Base-by-base conservation (phyloP, 2,329 filamentous ascomycete genomes). In the Colletotrichum tamarilloi region DNA sequence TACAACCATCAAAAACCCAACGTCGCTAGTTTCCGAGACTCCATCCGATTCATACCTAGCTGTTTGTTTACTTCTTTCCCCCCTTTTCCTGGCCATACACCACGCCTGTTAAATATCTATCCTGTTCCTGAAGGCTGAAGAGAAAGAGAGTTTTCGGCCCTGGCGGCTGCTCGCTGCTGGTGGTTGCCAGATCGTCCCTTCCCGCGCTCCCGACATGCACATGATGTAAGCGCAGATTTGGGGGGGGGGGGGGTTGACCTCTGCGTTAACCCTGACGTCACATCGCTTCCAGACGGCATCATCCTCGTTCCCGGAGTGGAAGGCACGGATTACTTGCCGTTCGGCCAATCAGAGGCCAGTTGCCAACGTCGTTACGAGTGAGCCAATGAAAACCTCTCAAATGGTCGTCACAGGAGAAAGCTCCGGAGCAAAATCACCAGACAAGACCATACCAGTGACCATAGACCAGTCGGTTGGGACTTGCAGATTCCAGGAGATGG, bases 181-280 rank as follows among this genome's bases (percentile, higher is more conserved):
- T 62, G 64, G 64, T 62, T 52, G 64, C 62, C 52, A 52, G 35
- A 72, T 67, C 68, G 56, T 49, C 42, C 42, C 42, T 52, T 52
- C 32, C 55, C 32, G 55, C 68, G 46, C 57, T 68, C 63, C 64
- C 57, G 58, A 35, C 16, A 42, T 62, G 52, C n/a, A 35, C 49
- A 30, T 67, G 30, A 67, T 59, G 52, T 63, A 62, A 59, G 53
- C 66, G 32, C 59, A 24, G 56, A 42, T 19, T 42, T 5, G 14
- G 38, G 38, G 35, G 14, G 14, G 38, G 38, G 35, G 32, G 14
- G 16, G 38, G 19, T 42, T 62, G 49, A 38, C 35, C 58, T 53
- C 46, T 64, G 56, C 68, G 35, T 22, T 42, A 32, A 42, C 16
- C 12, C 19, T 72, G 70, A 72, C 59, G 66, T 72, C 70, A 72